These are phyloP conservation scores for Phtheirospermum japonicum DNA, from an alignment of 257 asterid species.

Conservation along the genomic window DNA sequence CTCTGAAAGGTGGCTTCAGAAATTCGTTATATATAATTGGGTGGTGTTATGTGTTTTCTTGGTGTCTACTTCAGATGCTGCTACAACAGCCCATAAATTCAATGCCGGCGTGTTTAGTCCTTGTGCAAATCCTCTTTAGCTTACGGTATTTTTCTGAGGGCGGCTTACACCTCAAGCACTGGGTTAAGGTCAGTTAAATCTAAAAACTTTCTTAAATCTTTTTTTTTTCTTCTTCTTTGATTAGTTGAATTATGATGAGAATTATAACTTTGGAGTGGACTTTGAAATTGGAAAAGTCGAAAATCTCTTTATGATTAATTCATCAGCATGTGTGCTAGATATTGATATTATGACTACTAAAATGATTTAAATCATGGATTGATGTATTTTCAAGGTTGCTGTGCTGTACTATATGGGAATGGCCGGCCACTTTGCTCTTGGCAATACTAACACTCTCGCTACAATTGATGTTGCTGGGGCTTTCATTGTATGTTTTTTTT, in stretches of 20 bases:
- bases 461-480: slow-evolving; percentile 97
- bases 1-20: slow-evolving; percentile 28
- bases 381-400: slow-evolving; percentile 51
- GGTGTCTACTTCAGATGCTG: slow-evolving; percentile 83
- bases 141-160: slow-evolving; percentile 38
- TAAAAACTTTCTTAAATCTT: neutral
- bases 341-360: slow-evolving; percentile 15
- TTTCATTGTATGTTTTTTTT: slow-evolving; percentile 49
- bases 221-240: slow-evolving; percentile 12
- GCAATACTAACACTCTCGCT: slow-evolving; percentile 92
- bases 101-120: slow-evolving; percentile 54
- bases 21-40: slow-evolving; percentile 53
- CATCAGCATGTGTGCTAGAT: neutral
- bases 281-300: slow-evolving; percentile 9
- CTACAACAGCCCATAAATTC: slow-evolving; percentile 83
- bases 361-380: neutral
- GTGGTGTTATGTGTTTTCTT: slow-evolving; percentile 59
- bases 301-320: neutral
- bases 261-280: neutral
- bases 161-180: slow-evolving; percentile 43
- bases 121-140: slow-evolving; percentile 58
- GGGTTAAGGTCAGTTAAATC: slow-evolving; percentile 73
- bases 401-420: slow-evolving; percentile 77
- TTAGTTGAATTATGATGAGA: slow-evolving; percentile 11
- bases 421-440: slow-evolving; percentile 93